Conservation (phyloP, 2,329 filamentous ascomycete species). For the Chaetomium sp. region DNA sequence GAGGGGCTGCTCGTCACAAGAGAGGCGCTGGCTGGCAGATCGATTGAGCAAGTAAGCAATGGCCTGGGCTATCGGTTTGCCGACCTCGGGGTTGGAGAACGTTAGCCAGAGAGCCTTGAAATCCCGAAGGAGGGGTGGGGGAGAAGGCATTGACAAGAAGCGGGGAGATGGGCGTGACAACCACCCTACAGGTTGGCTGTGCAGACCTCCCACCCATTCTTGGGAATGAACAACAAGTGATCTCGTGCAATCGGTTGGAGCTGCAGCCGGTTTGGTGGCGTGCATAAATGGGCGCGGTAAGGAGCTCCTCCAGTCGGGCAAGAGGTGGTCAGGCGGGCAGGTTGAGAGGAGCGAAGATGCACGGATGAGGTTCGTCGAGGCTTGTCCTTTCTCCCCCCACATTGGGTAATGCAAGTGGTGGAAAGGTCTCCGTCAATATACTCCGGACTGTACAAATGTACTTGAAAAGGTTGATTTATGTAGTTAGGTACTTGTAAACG, state of each 20-base stretch:
- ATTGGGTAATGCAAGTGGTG: background rate
- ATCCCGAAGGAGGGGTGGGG: background rate
- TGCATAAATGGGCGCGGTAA: background rate
- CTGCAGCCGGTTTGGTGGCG: background rate
- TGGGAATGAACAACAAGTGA: background rate
- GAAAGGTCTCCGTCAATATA: background rate
- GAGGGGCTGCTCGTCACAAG: background rate
- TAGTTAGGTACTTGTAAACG: too few relatives aligned
- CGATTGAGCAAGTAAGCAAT: background rate
- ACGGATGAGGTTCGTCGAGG: background rate
- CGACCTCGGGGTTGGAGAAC: background rate
- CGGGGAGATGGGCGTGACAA: background rate
- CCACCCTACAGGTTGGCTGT: background rate
- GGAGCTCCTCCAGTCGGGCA: background rate
- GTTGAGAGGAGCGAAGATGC: background rate
- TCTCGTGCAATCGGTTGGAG: background rate
- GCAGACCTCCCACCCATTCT: background rate
- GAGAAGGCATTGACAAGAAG: background rate
- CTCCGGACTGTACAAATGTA: background rate
- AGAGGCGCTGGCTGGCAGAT: background rate
- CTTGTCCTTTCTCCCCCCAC: background rate
- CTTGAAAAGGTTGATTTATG: conserved; percentile 1
- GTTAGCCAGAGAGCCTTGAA: background rate
- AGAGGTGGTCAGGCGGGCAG: conserved; percentile 2
- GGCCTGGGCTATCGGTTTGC: background rate